Base-by-base conservation (phyloP, 202 grass and related monocot genomes). In the Schoenoplectus triqueter region DNA sequence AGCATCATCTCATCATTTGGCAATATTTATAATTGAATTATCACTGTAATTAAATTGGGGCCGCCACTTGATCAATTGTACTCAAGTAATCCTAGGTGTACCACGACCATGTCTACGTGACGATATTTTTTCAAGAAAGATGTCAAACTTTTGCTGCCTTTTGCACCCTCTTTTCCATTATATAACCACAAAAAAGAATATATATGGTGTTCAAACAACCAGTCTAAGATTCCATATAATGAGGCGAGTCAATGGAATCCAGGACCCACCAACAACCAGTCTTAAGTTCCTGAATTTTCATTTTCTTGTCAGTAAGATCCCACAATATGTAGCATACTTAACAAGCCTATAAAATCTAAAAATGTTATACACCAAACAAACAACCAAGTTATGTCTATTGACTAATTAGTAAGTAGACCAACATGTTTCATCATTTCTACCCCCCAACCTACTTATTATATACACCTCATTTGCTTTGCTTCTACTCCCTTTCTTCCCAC, bases 401-500 rank as follows among this genome's bases (percentile, higher is more conserved):
- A 54, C 69, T 85, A 49, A 66, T 65, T 78, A 85, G 15, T 46
- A 51, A 68, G 55, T 78, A 79, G 73, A 64, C 46, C 84, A 68
- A 66, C 46, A 68, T 65, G 40, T 76, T 57, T 78, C 72, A 52
- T 78, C 73, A 78, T 78, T 78, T 86, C 60, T 64, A 64, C 60
- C 71, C 6, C 31, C 31, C 73, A 63, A 52, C 56, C 39, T 86
- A 78, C 70, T 85, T 66, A 85, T 85, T 78, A 65, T 84, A 84
- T 52, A 72, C 81, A 69, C 64, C 66, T 69, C 66, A 54, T 84
- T 31, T 60, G 47, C 73, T 86, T 86, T 45, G 84, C 84, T 78
- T 67, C 60, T 86, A 86, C 84, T 79, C 57, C 69, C 84, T 86
- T 86, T 56, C 84, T 68, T 78, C 84, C 57, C 84, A 86, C 84